A percentile compares a stretch with the other conserved stretches of the same genome.
phyloP scores from a whole-genome alignment of 345 rosid species.

The Gossypium stocksii region DNA sequence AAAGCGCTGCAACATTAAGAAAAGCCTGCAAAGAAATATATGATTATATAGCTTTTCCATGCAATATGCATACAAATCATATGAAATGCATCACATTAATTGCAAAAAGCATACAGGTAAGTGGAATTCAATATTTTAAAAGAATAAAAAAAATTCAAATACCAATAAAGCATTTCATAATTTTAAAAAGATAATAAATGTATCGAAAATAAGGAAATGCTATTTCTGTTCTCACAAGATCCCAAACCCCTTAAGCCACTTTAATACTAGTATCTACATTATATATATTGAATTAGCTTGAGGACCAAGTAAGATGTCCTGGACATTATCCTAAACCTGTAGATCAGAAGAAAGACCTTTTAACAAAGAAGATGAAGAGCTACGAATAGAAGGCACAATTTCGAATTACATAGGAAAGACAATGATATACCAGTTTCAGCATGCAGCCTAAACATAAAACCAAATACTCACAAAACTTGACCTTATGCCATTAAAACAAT shows the following conservation, averaged over 20 bases:
- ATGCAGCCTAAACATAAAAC: not conserved
- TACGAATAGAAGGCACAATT: not conserved
- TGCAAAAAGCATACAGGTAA: not conserved
- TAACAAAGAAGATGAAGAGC: conserved; percentile 1
- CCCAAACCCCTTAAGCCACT: not conserved
- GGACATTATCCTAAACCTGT: not conserved
- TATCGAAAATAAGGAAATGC: not conserved
- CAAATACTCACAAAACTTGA: not conserved
- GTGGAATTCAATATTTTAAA: not conserved
- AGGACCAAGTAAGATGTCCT: not conserved
- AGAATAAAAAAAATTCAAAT: not conserved
- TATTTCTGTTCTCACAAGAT: not conserved
- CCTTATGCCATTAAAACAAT: not conserved
- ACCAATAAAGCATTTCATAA: not conserved
- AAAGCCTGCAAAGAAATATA: conserved; percentile 54
- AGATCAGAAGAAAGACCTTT: not conserved
- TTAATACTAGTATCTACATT: not conserved
- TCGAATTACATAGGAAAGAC: not conserved
- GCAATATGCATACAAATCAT: not conserved
- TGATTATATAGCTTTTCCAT: not conserved
- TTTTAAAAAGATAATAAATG: too few relatives aligned
- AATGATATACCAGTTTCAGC: not conserved
- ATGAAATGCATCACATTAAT: not conserved
- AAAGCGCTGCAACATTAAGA: conserved; percentile 86
- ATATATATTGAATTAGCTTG: not conserved